Percentiles rank a stretch among this genome's conserved stretches.
Conservation (phyloP, 2,329 filamentous ascomycete species). For the Ophiostoma piceae region DNA sequence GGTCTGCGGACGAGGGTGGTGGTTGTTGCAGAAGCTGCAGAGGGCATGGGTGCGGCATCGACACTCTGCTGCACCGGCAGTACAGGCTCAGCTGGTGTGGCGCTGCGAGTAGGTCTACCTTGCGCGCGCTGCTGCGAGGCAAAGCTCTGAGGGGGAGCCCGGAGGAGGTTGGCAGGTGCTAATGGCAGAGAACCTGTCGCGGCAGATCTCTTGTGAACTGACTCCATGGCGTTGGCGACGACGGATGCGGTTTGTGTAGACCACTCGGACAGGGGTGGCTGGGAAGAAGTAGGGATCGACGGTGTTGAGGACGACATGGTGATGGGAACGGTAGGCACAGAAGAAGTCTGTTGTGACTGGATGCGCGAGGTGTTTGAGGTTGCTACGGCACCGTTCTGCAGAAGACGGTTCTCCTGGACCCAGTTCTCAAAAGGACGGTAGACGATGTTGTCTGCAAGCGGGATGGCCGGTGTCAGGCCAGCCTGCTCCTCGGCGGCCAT, state of each 20-base stretch:
- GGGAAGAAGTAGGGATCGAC: constrained; percentile 3
- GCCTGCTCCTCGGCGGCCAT: constrained; percentile 64
- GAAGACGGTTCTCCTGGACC: constrained; percentile 48
- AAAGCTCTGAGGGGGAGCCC: constrained; percentile 58
- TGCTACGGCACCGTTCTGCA: constrained; percentile 13
- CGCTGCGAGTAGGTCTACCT: constrained; percentile 37
- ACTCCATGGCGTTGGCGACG: constrained; percentile 24
- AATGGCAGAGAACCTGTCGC: constrained; percentile 34
- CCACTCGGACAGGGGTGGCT: constrained; percentile 28
- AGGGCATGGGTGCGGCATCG: neutral
- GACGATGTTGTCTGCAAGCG: constrained; percentile 56
- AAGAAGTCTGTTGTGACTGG: neutral
- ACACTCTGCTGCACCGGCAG: neutral
- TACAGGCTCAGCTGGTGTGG: constrained; percentile 9
- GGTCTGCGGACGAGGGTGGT: constrained; percentile 19
- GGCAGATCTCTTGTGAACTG: constrained; percentile 31
- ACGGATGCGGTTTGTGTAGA: constrained; percentile 21
- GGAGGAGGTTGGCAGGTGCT: constrained; percentile 37
- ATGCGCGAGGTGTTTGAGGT: neutral
- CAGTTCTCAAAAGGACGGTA: constrained; percentile 61
- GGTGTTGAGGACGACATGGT: constrained; percentile 14
- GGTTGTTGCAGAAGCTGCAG: neutral
- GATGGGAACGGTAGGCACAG: neutral
- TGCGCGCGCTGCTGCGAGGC: constrained; percentile 61
- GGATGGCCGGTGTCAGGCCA: constrained; percentile 58